Percentiles rank a stretch among this genome's conserved stretches.
phyloP scores from a whole-genome alignment of 140 eudicot genomes.

The Ambrosia hybrid region DNA sequence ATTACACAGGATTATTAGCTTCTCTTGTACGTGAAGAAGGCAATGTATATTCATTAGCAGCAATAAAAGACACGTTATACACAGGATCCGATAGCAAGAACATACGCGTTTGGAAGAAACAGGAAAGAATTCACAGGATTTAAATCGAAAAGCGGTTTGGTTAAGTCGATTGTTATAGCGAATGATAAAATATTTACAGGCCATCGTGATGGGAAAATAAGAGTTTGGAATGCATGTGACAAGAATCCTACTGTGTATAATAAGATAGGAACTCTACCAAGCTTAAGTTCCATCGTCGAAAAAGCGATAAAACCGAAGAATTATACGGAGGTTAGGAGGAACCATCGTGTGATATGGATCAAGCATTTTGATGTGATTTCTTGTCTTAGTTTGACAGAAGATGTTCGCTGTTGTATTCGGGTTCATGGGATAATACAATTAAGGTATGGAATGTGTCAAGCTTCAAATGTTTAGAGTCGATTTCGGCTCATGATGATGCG shows the following conservation, averaged over 20 bases:
- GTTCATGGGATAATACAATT: constrained; percentile 68
- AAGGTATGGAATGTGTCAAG: constrained; percentile 67
- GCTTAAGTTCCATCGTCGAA: constrained; percentile 16
- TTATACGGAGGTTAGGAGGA: constrained; percentile 44
- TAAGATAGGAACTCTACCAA: constrained; percentile 51
- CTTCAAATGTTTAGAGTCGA: constrained; percentile 56
- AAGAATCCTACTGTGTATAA: constrained; percentile 40
- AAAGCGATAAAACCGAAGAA: constrained; percentile 31
- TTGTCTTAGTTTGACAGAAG: constrained; percentile 59
- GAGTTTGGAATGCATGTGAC: constrained; percentile 44
- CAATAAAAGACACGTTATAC: constrained; percentile 41
- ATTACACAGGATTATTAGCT: constrained; percentile 41
- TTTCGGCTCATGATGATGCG: constrained; percentile 61
- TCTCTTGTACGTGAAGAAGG: constrained; percentile 82
- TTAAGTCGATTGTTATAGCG: constrained; percentile 46
- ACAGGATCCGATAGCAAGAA: constrained; percentile 63
- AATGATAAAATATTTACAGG: constrained; percentile 57
- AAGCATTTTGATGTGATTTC: constrained; percentile 59
- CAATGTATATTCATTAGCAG: constrained; percentile 51
- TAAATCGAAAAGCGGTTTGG: constrained; percentile 45
- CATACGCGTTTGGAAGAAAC: constrained; percentile 65
- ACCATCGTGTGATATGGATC: constrained; percentile 50
- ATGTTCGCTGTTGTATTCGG: constrained; percentile 59
- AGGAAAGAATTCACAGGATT: constrained; percentile 46
- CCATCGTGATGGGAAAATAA: constrained; percentile 53